Percentiles rank a stretch among this genome's conserved stretches.
These are phyloP conservation scores for Penicillium palitans DNA, from an alignment of 2,329 filamentous ascomycete species.

Conservation along the genomic window DNA sequence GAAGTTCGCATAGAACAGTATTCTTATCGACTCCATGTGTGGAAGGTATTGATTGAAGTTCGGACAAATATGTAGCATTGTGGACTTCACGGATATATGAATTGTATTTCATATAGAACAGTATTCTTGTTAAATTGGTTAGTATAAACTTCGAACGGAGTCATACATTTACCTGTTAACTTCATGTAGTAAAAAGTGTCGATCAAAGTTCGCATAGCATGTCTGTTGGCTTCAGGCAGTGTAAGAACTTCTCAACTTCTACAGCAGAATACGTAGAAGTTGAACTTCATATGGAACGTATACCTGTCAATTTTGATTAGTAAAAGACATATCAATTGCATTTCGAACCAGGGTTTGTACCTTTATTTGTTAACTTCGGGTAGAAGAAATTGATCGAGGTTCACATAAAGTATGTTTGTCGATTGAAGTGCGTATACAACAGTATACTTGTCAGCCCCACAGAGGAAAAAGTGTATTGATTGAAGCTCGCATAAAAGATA, in stretches of 20 bases:
- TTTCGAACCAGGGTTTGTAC: not conserved
- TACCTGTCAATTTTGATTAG: not conserved
- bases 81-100: not conserved
- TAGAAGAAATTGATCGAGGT: not conserved
- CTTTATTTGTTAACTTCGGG: not conserved
- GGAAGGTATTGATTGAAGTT: not conserved
- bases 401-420: not conserved
- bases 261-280: not conserved
- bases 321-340: not conserved
- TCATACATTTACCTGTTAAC: not conserved
- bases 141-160: not conserved
- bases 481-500: slow-evolving; percentile 1
- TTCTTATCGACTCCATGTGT: not conserved
- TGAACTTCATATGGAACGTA: not conserved
- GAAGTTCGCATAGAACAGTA: not conserved
- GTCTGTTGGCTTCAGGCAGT: not conserved
- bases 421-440: not conserved
- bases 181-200: not conserved
- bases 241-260: not conserved
- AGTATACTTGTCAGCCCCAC: not conserved
- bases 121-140: not conserved
- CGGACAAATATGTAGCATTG: not conserved
- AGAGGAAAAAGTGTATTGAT: not conserved
- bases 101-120: not conserved
- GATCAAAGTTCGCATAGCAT: not conserved